These are phyloP conservation scores for Rhodomyrtus tomentosa DNA, from an alignment of 345 rosid genomes.

Conservation along the genomic window DNA sequence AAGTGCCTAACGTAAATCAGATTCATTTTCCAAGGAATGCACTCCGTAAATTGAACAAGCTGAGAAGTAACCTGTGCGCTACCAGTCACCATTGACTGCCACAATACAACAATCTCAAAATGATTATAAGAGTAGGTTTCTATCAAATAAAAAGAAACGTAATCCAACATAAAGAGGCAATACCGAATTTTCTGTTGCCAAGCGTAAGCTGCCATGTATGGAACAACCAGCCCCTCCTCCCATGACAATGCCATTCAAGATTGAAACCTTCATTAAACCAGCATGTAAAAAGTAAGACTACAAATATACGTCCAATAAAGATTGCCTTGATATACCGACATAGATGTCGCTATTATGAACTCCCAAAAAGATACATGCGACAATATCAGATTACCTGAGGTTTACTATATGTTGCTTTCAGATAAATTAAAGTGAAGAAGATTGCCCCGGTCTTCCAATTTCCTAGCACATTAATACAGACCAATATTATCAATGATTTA, in stretches of 20 bases:
- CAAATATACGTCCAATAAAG: background rate
- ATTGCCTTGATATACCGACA: background rate
- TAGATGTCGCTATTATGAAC: background rate
- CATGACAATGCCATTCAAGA: conserved; percentile 76
- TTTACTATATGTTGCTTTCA: conserved; percentile 64
- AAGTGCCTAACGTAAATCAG: background rate
- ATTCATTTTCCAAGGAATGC: background rate
- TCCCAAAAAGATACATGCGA: background rate
- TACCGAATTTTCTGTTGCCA: conserved; percentile 79
- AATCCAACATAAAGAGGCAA: background rate
- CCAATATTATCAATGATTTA: background rate
- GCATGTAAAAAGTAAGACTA: background rate
- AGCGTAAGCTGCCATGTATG: conserved; percentile 62
- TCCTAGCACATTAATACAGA: conserved; percentile 11
- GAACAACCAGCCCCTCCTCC: conserved; percentile 89
- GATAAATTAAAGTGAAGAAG: conserved; percentile 41
- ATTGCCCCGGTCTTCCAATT: conserved; percentile 47
- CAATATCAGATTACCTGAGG: conserved; percentile 34
- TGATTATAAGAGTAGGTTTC: background rate
- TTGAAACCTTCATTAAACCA: conserved; percentile 44
- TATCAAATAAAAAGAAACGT: background rate
- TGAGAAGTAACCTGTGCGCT: background rate
- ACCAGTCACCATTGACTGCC: background rate
- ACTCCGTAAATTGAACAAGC: background rate
- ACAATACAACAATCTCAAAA: background rate